A percentile compares a stretch with the other conserved stretches of the same genome.
Evolutionary conservation across 2,329 filamentous ascomycete genomes (phyloP).

Genomic region (Fusarium globosum): DNA sequence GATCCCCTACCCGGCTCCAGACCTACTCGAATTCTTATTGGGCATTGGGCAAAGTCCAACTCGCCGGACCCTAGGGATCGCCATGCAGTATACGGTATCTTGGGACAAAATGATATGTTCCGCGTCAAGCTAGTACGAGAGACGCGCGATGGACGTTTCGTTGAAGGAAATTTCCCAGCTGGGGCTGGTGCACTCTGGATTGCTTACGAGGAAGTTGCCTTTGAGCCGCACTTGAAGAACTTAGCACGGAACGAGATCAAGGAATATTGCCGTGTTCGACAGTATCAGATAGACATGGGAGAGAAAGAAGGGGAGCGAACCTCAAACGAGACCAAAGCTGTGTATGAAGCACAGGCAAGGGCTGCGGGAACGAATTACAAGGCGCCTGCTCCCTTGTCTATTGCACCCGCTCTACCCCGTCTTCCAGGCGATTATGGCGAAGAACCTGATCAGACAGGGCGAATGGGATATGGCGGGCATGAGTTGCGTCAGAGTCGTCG

Average conservation of each 20-base stretch:
- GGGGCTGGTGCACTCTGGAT: slow-evolving; percentile 73
- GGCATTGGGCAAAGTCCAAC: slow-evolving; percentile 68
- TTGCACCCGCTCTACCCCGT: slow-evolving; percentile 39
- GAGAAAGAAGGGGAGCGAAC: slow-evolving; percentile 61
- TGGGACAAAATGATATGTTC: slow-evolving; percentile 73
- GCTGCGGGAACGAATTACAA: slow-evolving; percentile 50
- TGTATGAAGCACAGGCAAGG: slow-evolving; percentile 61
- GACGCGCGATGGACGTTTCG: slow-evolving; percentile 68
- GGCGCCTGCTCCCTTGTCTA: slow-evolving; percentile 38
- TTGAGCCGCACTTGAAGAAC: slow-evolving; percentile 65
- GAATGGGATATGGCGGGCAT: slow-evolving; percentile 46
- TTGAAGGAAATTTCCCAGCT: slow-evolving; percentile 69
- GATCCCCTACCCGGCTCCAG: slow-evolving; percentile 63
- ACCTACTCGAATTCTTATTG: slow-evolving; percentile 68
- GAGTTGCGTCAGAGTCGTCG: slow-evolving; percentile 59
- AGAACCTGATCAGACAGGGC: slow-evolving; percentile 25
- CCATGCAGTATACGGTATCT: slow-evolving; percentile 71
- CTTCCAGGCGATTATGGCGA: slow-evolving; percentile 34
- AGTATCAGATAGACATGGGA: slow-evolving; percentile 66
- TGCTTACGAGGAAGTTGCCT: slow-evolving; percentile 69
- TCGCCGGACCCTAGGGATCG: slow-evolving; percentile 60
- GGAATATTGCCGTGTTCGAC: slow-evolving; percentile 71
- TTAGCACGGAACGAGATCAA: slow-evolving; percentile 68
- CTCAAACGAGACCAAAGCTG: slow-evolving; percentile 64
- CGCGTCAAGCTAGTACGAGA: slow-evolving; percentile 70